A percentile compares a stretch with the other conserved stretches of the same genome.
Evolutionary conservation across 306 rosid species (phyloP).

Genomic region (Rosa rugosa): DNA sequence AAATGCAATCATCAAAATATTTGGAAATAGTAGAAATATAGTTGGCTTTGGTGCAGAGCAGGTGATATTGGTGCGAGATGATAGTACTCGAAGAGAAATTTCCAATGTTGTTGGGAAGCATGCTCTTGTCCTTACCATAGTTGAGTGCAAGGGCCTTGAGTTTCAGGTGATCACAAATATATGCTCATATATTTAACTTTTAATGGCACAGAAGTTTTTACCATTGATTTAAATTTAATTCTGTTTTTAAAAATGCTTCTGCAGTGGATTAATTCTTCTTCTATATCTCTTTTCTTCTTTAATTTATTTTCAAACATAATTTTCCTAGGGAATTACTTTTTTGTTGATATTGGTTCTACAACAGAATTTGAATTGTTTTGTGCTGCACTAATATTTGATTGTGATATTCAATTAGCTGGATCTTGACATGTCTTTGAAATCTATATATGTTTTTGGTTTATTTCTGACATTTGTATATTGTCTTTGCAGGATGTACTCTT

Average conservation of each 20-base stretch:
- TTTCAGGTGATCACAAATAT: slow-evolving; percentile 52
- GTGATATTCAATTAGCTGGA: background rate
- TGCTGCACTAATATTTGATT: background rate
- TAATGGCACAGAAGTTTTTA: background rate
- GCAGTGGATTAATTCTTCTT: too few relatives aligned
- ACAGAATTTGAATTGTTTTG: background rate
- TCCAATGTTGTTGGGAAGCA: slow-evolving; percentile 39
- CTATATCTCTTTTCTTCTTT: too few relatives aligned
- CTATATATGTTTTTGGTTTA: background rate
- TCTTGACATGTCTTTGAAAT: background rate
- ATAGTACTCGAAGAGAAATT: slow-evolving; percentile 38
- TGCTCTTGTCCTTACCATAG: slow-evolving; percentile 60
- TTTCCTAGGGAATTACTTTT: too few relatives aligned
- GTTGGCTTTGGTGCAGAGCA: slow-evolving; percentile 71
- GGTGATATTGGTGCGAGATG: slow-evolving; percentile 73
- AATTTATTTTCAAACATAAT: background rate
- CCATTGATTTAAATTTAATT: background rate
- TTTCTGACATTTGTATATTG: background rate
- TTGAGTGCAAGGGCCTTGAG: slow-evolving; percentile 69
- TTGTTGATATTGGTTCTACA: too few relatives aligned
- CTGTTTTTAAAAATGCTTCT: too few relatives aligned
- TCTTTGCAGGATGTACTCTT: slow-evolving; percentile 57
- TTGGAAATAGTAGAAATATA: slow-evolving; percentile 40
- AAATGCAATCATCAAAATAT: slow-evolving; percentile 44
- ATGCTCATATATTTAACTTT: background rate